A percentile compares a stretch with the other conserved stretches of the same genome.
Evolutionary conservation across 176 grass and related monocot genomes (phyloP).

Genomic region (Oryza meyeriana): DNA sequence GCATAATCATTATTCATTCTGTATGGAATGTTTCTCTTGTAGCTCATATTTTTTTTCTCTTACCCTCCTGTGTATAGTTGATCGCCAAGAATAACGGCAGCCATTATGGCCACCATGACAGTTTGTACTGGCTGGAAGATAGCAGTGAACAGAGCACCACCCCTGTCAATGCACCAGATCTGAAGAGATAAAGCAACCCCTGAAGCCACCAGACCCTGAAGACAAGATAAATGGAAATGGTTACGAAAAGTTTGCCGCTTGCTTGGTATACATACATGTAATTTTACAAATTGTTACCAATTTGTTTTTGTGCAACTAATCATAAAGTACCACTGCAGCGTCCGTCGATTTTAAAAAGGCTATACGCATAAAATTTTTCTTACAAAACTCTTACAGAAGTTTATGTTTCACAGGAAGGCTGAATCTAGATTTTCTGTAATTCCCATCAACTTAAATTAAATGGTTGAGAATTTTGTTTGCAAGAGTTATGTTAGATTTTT

Average conservation of each 20-base stretch:
- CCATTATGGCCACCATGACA: slow-evolving; percentile 57
- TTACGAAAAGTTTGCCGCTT: background rate
- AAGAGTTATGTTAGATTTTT: too few species aligned
- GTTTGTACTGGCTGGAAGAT: slow-evolving; percentile 75
- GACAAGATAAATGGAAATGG: background rate
- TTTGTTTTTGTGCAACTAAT: background rate
- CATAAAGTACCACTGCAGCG: background rate
- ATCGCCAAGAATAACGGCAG: slow-evolving; percentile 54
- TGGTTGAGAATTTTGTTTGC: too few species aligned
- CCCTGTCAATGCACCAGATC: slow-evolving; percentile 75
- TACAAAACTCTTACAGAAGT: too few species aligned
- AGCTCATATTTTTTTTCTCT: background rate
- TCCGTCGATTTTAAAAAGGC: background rate
- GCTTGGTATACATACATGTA: background rate
- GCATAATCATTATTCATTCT: background rate
- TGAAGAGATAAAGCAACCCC: slow-evolving; percentile 64
- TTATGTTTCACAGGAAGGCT: too few species aligned
- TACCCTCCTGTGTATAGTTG: slow-evolving; percentile 74
- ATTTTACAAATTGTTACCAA: background rate
- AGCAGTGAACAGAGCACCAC: slow-evolving; percentile 66
- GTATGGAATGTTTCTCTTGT: background rate
- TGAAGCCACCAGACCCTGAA: slow-evolving; percentile 58
- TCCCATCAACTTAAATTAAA: too few species aligned
- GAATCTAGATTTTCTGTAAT: too few species aligned
- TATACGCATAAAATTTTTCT: too few species aligned